phyloP scores from a whole-genome alignment of 768 basidiomycete species.

The Leccinum ochraceum region DNA sequence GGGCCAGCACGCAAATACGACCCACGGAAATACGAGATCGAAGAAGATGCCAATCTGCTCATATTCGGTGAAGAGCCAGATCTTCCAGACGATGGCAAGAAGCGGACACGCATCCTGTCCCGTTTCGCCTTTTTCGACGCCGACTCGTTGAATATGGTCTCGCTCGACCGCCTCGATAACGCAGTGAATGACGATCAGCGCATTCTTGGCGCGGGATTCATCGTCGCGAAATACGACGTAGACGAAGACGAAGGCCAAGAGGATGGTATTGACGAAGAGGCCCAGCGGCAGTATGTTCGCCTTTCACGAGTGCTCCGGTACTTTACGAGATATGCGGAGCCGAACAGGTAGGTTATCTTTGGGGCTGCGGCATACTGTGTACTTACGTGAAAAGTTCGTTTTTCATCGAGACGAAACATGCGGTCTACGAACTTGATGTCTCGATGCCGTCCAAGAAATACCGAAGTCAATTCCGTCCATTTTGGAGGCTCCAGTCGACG shows the following conservation, averaged over 20 bases:
- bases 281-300: conserved; percentile 41
- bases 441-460: conserved; percentile 47
- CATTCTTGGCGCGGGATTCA: conserved; percentile 59
- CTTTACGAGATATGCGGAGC: conserved; percentile 51
- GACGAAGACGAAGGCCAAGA: conserved; percentile 69
- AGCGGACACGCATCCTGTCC: conserved; percentile 58
- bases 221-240: conserved; percentile 44
- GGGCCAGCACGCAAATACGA: conserved; percentile 42
- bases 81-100: conserved; percentile 37
- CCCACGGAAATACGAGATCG: conserved; percentile 31
- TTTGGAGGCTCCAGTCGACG: conserved; percentile 51
- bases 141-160: conserved; percentile 43
- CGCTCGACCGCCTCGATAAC: conserved; percentile 14
- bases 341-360: conserved; percentile 47
- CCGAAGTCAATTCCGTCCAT: conserved; percentile 40
- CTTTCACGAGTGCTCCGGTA: conserved; percentile 49
- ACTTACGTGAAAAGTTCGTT: conserved; percentile 47
- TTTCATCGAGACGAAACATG: conserved; percentile 62
- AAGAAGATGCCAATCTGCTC: conserved; percentile 38
- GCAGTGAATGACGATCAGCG: conserved; percentile 35
- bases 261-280: conserved; percentile 42
- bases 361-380: conserved; percentile 2
- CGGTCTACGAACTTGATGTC: conserved; percentile 58
- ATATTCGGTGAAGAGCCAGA: conserved; percentile 45
- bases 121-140: conserved; percentile 66